Base-by-base conservation (phyloP, 176 grass and related monocot genomes). In the Avena eriantha region DNA sequence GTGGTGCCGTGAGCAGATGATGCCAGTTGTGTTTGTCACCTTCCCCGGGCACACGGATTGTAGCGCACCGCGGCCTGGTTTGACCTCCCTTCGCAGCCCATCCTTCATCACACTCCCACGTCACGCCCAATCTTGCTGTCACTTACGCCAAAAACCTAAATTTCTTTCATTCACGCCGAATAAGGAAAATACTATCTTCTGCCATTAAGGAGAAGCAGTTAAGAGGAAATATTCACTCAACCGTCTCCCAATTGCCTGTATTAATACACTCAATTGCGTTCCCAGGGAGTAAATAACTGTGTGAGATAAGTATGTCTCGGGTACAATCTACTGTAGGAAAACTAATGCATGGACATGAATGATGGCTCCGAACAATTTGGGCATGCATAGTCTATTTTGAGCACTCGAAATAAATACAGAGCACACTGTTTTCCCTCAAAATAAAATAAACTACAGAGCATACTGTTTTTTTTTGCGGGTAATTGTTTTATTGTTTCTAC, bases 41-140 rank as follows among this genome's bases (percentile, higher is more conserved):
- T 64, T 69, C 19, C 56, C 43, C 3, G 7, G 51, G 8, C 60
- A n/a, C 10, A 11, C 49, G 18, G 73, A 41, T 34, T 8, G 17
- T 61, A 53, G 65, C 35, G 70, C 79, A 35, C 29, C 87, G 51
- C 7, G 66, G n/a, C 66, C 81, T 64, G 31, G 17, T 65, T 73
- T 73, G 75, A 84, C 56, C 8, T 41, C 43, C 71, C 5, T 36
- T 53, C 24, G 8, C 53, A 54, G 16, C 16, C 51, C 51, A 17
- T 14, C 12, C 3, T 54, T 16, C 14, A 17, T 54, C 16, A 16
- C 51, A 8, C 53, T 56, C 53, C 17, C 7, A 18, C 45, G 2
- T 33, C 63, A 6, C 64, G 1, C 11, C 5, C 12, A 29, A 66
- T 33, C 64, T 65, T 67, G 39, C 2, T 67, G 16, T 67, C 64